Conservation (phyloP, 352 stramenopile species). For the Thraustochytrium striatum region DNA sequence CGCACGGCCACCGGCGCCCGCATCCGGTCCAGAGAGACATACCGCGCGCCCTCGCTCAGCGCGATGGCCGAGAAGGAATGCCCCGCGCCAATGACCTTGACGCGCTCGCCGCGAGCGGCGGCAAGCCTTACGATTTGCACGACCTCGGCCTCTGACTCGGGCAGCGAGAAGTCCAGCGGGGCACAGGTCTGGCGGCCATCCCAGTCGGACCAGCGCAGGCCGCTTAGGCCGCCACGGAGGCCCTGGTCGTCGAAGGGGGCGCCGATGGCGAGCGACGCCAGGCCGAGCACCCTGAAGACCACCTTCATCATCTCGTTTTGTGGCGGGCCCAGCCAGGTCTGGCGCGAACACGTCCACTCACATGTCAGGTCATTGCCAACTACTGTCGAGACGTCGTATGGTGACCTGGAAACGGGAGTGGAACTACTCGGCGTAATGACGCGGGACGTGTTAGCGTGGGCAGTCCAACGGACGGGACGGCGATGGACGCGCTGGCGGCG, state of each 20-base stretch:
- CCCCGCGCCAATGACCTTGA: slow-evolving; percentile 53
- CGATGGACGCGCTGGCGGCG: too few species aligned
- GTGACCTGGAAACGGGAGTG: too few species aligned
- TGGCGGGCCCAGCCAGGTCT: too few species aligned
- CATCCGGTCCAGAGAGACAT: not conserved
- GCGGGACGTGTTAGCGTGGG: too few species aligned
- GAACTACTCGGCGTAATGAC: too few species aligned
- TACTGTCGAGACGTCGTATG: too few species aligned
- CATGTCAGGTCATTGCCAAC: too few species aligned
- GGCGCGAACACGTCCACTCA: too few species aligned
- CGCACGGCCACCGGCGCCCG: not conserved
- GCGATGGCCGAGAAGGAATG: slow-evolving; percentile 44
- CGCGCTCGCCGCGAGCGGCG: slow-evolving; percentile 32
- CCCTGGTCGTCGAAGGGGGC: not conserved
- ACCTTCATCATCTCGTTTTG: too few species aligned
- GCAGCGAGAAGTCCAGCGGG: not conserved
- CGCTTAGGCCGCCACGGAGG: not conserved
- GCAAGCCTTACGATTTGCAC: not conserved
- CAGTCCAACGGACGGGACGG: too few species aligned
- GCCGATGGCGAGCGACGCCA: too few species aligned
- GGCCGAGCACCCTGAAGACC: too few species aligned
- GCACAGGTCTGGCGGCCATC: not conserved
- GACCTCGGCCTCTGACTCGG: not conserved
- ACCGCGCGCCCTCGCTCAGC: slow-evolving; percentile 29
- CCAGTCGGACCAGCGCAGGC: not conserved